These are phyloP conservation scores for Xylaria polymorpha DNA, from an alignment of 2,329 filamentous ascomycete genomes.

Conservation along the genomic window DNA sequence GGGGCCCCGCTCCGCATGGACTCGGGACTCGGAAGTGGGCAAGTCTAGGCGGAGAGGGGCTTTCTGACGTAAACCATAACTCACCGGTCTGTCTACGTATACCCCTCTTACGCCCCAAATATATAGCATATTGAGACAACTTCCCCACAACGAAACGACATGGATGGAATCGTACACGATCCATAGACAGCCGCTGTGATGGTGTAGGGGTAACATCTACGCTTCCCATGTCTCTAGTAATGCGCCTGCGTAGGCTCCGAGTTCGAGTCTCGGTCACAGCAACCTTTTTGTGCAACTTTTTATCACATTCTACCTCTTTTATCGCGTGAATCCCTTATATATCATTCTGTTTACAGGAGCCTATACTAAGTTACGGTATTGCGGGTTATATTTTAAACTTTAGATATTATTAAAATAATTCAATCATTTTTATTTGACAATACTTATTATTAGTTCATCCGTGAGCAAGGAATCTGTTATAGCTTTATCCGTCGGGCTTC, in stretches of 20 bases:
- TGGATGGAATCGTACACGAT: slow-evolving; percentile 30
- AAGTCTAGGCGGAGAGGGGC: neutral
- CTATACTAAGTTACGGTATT: no score
- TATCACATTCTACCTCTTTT: neutral
- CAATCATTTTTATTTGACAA: no score
- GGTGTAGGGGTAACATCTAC: slow-evolving; percentile 53
- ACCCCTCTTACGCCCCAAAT: neutral
- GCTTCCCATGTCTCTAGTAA: slow-evolving; percentile 49
- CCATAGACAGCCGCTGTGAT: slow-evolving; percentile 39
- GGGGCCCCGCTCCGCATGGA: no score
- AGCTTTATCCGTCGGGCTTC: neutral
- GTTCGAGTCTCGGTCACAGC: slow-evolving; percentile 52
- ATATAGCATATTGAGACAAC: neutral
- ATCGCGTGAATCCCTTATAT: no score
- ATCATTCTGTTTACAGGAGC: no score
- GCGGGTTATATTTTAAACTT: no score
- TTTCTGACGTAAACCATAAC: neutral
- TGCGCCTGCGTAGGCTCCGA: slow-evolving; percentile 46
- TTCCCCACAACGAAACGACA: neutral
- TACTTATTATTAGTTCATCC: no score
- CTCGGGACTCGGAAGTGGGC: no score
- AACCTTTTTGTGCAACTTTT: slow-evolving; percentile 26
- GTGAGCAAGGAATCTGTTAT: no score
- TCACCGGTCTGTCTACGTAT: no score
- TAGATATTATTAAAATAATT: no score